Evolutionary conservation across 441 rosid species (phyloP), one percentile per base, ranked within the genome.

Genomic region (Iberis amara): DNA sequence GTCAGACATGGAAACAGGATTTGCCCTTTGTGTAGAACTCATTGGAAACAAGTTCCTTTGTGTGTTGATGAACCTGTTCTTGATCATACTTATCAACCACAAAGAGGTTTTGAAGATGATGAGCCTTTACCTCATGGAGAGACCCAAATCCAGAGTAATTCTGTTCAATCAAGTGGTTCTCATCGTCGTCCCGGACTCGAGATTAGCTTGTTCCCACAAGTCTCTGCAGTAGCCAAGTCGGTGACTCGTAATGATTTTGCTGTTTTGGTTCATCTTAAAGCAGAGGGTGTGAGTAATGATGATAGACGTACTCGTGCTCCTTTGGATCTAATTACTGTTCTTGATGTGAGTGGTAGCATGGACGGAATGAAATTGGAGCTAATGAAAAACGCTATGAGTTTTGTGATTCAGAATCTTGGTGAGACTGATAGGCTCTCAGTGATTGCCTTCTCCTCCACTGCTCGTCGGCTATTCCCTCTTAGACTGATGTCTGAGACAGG

Each of bases 341-440:
- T 68, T 57, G 72, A 68, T 47, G 68, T 68, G 14, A 68, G 72
- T 57, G 55, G 72, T 10, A 68, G 72, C 47, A 68, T 68, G 72
- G 48, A 35, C 4, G 68, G 72, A 8, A 4, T 23, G 14, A 68
- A 68, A 11, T 0, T 68, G 32, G 47, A 26, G 30, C 64, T 68
- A 32, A 8, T 62, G 55, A 68, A 57, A 46, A 39, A 52, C 13
- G 68, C 68, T 0, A 41, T 61, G 26, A 13, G 28, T n/a, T 68
- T 68, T 46, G 64, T 68, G 52, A 68, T 68, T 44, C 68, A 68
- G 41, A 68, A 62, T 56, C 72, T 68, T 24, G 55, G 68, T 18
- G 68, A 63, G 24, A 39, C 14, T 0, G 68, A 68, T 11, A 62
- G 68, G 64, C 72, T 68, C 6, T 68, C 72, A 46, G 72, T 68